A percentile compares a stretch with the other conserved stretches of the same genome.
Evolutionary conservation across 495 filamentous ascomycete species (phyloP).

Genomic region (Xylaria intraflava): DNA sequence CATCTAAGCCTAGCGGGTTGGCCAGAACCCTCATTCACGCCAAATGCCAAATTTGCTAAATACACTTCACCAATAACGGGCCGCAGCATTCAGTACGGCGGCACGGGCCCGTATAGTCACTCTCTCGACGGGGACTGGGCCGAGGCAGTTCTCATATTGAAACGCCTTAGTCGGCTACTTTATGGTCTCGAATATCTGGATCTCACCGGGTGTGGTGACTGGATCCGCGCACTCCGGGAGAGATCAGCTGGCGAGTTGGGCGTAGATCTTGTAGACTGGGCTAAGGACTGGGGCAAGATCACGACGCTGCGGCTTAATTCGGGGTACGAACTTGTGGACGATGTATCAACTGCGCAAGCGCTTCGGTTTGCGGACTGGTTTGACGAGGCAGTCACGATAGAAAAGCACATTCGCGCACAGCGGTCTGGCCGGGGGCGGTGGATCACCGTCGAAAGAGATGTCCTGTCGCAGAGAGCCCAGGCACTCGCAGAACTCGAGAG

Average conservation of each 20-base stretch:
- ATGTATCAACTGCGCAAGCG: constrained; percentile 14
- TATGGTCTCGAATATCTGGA: constrained; percentile 75
- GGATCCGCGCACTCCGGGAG: constrained; percentile 54
- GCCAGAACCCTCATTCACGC: constrained; percentile 65
- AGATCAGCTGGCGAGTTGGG: constrained; percentile 22
- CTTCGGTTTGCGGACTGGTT: constrained; percentile 25
- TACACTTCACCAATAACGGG: constrained; percentile 37
- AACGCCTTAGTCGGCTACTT: constrained; percentile 57
- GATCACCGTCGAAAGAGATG: constrained; percentile 35
- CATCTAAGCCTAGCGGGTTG: constrained; percentile 76
- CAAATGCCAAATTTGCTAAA: constrained; percentile 50
- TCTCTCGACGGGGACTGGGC: constrained; percentile 60
- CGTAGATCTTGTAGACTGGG: constrained; percentile 37
- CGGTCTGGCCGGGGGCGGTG: constrained; percentile 32
- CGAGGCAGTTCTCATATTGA: constrained; percentile 62
- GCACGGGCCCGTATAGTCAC: constrained; percentile 58
- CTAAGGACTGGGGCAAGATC: constrained; percentile 41
- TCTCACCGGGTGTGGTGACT: constrained; percentile 68
- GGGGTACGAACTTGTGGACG: constrained; percentile 24
- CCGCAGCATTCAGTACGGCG: constrained; percentile 47
- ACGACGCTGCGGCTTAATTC: constrained; percentile 29
- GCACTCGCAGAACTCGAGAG: constrained; percentile 5
- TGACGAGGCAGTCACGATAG: constrained; percentile 26
- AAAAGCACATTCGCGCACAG: constrained; percentile 31
- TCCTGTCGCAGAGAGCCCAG: constrained; percentile 13